Evolutionary conservation across 1,284 basidiomycete genomes (phyloP).

Genomic region (Takashimella koratensis): DNA sequence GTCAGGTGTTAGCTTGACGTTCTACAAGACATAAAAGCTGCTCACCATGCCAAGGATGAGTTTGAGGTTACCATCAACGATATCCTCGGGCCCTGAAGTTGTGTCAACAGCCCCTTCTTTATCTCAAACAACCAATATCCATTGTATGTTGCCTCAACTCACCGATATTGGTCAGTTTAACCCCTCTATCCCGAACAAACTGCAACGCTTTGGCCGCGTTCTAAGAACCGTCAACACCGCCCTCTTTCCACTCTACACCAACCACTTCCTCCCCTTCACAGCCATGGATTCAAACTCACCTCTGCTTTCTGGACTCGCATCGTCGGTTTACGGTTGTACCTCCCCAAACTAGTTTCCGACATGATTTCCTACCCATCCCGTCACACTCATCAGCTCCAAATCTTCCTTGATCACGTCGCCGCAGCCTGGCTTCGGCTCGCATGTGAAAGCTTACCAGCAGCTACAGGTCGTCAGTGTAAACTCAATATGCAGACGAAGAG

Average conservation of each 20-base stretch:
- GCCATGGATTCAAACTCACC: slow-evolving; percentile 20
- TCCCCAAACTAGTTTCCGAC: slow-evolving; percentile 86
- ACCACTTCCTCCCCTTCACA: no score
- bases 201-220: slow-evolving; percentile 95
- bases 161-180: slow-evolving; percentile 96
- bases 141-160: no score
- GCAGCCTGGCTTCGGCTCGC: no score
- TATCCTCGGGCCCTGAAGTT: slow-evolving; percentile 59
- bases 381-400: no score
- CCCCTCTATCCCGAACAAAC: slow-evolving; percentile 89
- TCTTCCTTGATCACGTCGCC: no score
- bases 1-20: no score
- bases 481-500: not conserved
- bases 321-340: slow-evolving; percentile 83
- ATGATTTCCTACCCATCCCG: slow-evolving; percentile 75
- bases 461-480: slow-evolving; percentile 37
- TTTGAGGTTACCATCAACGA: slow-evolving; percentile 96
- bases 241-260: no score
- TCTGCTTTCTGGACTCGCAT: slow-evolving; percentile 97
- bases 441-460: slow-evolving; percentile 63
- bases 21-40: not conserved
- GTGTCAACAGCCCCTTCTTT: not conserved
- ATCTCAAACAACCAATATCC: slow-evolving; percentile 57
- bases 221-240: no score
- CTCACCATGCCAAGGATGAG: slow-evolving; percentile 85